Evolutionary conservation across 768 basidiomycete species (phyloP).

Genomic region (Tricholomella constricta): DNA sequence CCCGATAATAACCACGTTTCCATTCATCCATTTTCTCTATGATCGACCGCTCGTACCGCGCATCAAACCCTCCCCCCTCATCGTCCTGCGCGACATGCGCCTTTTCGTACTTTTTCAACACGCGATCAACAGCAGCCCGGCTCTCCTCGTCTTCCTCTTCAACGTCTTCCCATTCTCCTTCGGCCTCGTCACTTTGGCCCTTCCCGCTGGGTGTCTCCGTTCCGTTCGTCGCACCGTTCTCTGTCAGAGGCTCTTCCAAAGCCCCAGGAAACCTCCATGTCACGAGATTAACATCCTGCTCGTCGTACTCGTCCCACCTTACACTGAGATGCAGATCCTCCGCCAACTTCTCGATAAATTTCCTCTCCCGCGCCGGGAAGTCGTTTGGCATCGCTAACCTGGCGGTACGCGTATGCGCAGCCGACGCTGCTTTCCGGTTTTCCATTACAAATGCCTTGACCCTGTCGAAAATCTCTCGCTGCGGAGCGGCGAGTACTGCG

Average conservation of each 20-base stretch:
- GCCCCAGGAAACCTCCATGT: slow-evolving; percentile 63
- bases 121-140: slow-evolving; percentile 72
- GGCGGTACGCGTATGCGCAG: slow-evolving; percentile 35
- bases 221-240: slow-evolving; percentile 23
- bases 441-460: slow-evolving; percentile 75
- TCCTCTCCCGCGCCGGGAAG: slow-evolving; percentile 78
- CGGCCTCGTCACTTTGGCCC: slow-evolving; percentile 32
- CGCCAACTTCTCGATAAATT: slow-evolving; percentile 76
- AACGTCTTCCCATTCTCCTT: slow-evolving; percentile 52
- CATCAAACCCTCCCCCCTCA: slow-evolving; percentile 76
- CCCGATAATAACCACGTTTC: slow-evolving; percentile 90
- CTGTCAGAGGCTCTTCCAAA: slow-evolving; percentile 30
- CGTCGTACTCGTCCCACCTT: slow-evolving; percentile 94
- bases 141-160: slow-evolving; percentile 77
- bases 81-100: slow-evolving; percentile 76
- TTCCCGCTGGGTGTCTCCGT: slow-evolving; percentile 22
- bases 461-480: slow-evolving; percentile 76
- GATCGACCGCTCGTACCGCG: slow-evolving; percentile 69
- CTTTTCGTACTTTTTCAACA: slow-evolving; percentile 85
- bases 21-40: slow-evolving; percentile 89
- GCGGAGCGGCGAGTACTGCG: slow-evolving; percentile 70
- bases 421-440: slow-evolving; percentile 35
- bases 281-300: slow-evolving; percentile 75
- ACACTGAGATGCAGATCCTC: slow-evolving; percentile 75
- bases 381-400: slow-evolving; percentile 72